Evolutionary conservation across 306 rosid species (phyloP).

Genomic region (Castanopsis chinensis): DNA sequence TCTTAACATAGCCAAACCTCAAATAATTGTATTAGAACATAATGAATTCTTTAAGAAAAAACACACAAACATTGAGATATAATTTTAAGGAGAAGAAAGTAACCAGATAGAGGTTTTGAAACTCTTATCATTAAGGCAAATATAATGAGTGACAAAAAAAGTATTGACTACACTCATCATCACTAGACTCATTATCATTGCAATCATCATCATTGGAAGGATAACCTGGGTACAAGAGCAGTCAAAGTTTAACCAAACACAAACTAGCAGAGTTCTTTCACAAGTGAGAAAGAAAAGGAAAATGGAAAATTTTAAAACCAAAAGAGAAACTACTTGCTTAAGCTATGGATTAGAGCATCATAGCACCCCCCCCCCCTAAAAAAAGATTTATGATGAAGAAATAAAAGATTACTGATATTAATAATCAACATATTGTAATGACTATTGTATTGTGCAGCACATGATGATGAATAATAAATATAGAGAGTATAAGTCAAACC

Average conservation of each 20-base stretch:
- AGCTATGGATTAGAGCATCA: background rate
- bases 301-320: background rate
- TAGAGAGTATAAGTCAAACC: constrained; percentile 1
- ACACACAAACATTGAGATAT: no score
- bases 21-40: no score
- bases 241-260: background rate
- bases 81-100: no score
- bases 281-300: background rate
- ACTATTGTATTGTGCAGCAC: background rate
- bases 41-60: no score
- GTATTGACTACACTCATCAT: no score
- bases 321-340: background rate
- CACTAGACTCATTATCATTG: no score
- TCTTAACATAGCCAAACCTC: no score
- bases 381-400: background rate
- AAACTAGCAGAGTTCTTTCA: background rate
- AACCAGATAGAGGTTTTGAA: no score
- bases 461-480: background rate
- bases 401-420: background rate
- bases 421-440: background rate
- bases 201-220: background rate
- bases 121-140: no score
- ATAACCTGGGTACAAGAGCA: background rate
- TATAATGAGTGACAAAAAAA: no score
- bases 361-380: background rate